A percentile compares a stretch with the other conserved stretches of the same genome.
Conservation (phyloP, 441 rosid genomes). For the Croton setiger region DNA sequence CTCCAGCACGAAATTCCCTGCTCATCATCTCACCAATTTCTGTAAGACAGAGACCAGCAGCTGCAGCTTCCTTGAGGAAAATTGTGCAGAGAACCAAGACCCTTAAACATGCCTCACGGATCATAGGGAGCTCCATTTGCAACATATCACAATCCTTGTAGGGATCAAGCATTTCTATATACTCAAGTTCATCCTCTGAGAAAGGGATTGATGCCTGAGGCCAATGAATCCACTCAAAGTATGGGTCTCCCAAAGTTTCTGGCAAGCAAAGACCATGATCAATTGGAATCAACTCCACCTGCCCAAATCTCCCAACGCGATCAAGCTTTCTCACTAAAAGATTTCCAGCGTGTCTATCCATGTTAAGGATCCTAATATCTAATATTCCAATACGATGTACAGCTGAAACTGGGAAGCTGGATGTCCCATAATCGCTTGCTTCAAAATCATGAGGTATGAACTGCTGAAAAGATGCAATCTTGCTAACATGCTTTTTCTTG, state of each 20-base stretch:
- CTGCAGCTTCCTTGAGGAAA: constrained; percentile 50
- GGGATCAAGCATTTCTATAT: constrained; percentile 38
- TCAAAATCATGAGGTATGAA: constrained; percentile 51
- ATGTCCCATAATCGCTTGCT: constrained; percentile 54
- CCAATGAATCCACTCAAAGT: constrained; percentile 62
- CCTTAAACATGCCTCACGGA: constrained; percentile 46
- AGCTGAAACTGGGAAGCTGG: constrained; percentile 49
- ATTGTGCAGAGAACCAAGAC: constrained; percentile 43
- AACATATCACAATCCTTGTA: constrained; percentile 40
- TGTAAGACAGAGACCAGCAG: constrained; percentile 43
- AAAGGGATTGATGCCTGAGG: constrained; percentile 57
- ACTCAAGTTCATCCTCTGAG: constrained; percentile 45
- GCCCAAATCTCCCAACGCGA: constrained; percentile 40
- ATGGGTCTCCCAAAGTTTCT: constrained; percentile 52
- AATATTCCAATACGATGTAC: constrained; percentile 53
- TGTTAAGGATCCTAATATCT: constrained; percentile 46
- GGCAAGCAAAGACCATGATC: constrained; percentile 61
- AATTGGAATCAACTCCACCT: constrained; percentile 47
- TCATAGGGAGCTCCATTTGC: constrained; percentile 43
- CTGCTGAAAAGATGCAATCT: constrained; percentile 55
- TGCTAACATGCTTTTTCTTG: constrained; percentile 43
- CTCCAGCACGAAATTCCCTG: constrained; percentile 43
- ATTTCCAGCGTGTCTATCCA: constrained; percentile 58
- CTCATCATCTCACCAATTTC: constrained; percentile 62
- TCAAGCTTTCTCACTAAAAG: constrained; percentile 48